Base-by-base conservation (phyloP, 2,329 filamentous ascomycete genomes). In the Cladosporium sp. region DNA sequence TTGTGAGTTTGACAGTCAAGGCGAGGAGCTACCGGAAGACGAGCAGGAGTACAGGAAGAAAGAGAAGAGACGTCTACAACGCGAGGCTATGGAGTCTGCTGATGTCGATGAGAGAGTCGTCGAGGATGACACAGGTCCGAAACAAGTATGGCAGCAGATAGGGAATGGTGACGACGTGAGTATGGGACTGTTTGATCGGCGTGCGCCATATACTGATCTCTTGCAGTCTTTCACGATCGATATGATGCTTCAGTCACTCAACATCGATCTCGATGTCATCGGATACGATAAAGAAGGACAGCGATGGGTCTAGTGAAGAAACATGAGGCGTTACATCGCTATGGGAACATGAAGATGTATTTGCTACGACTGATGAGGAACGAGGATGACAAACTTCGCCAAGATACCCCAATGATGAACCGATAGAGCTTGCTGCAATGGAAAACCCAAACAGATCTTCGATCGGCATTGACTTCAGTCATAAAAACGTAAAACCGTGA, bases 241-340 rank as follows among this genome's bases (percentile, higher is more conserved):
- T 57, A 86, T 86, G 83, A 90, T 91, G 88, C 80, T 91, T 18
- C 84, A 83, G 69, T 86, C 83, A 32, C 78, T 91, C 66, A 88
- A 89, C 71, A 84, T 91, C 65, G 86, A 89, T 64, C 76, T 86
- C 5, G 78, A 82, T 58, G 72, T 85, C n/a, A 88, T 91, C 68
- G 88, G 88, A 5, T 90, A 85, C 73, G 86, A 89, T 74, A 81
- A 82, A 65, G 75, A 79, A 14, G 75, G 78, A 62, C 85, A 89
- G 73, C 79, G 80, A 72, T 91, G 88, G 88, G 76, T 82, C 59
- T 81, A 81, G 66, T 86, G 76, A 54, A 84, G 7, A 25, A 3
- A 14, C 3, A 23, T 2, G 14, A 18, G 14, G 43, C 11, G n/a
- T 18, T n/a, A 6, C 43, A 51, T 51, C 11, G n/a, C 26, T 51